Base-by-base conservation (phyloP, 805 yeast genomes). In the Saccharomyces jurei region DNA sequence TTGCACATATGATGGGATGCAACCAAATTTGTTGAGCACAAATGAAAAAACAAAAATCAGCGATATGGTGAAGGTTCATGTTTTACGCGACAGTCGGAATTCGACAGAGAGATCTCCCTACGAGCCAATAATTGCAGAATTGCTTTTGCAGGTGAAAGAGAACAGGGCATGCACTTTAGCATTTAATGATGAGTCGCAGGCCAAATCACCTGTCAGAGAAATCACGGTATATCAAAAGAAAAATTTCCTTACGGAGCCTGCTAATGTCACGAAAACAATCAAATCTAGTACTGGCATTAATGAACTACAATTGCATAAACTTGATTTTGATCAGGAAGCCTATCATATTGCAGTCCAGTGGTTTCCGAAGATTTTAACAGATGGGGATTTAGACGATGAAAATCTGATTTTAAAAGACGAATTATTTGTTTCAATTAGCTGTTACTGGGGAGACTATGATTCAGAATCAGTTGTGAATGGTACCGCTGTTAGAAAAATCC, bases 371-470 rank as follows among this genome's bases (percentile, higher is more conserved):
- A 71, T 79, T 61, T 71, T 78, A 13, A 82, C 75, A 47, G 69
- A 67, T n/a, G 69, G 58, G 31, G 58, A 59, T 6, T 67, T 64
- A n/a, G 71, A 67, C 36, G 67, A 68, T 22, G 68, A 69, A 9
- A 66, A 59, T 8, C 67, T 65, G 29, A 67, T 57, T 29, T 69
- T 69, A 10, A 52, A 55, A 3, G 71, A 73, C 51, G 66, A 72
- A 54, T 68, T 89, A 50, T 84, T 83, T 8, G 77, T 89, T 1
- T 68, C 73, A 6, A 77, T 89, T 8, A 74, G 79, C 26, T 90
- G 97, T 65, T 81, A 74, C 63, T 90, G 92, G 91, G 87, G 89
- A 8, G 95, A 89, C 59, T 81, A 81, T 65, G 82, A 81, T 36
- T 67, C 70, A 11, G 79, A 66, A 50, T 65, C 69, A 26, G 63